phyloP scores from a whole-genome alignment of 2,329 filamentous ascomycete species.

The Xylariaceae sp. region DNA sequence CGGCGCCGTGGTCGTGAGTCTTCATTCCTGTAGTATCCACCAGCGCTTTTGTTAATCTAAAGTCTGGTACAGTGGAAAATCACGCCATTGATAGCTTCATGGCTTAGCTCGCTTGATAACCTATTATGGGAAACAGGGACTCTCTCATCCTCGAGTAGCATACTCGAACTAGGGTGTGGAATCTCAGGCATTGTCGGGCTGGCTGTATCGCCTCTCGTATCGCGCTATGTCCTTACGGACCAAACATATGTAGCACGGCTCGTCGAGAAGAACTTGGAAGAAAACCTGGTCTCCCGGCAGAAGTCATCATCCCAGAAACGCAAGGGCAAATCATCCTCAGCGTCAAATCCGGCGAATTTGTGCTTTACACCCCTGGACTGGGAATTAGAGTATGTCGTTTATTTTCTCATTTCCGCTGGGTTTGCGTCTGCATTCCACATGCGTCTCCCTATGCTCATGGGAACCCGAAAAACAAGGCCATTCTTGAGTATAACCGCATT shows the following conservation, averaged over 20 bases:
- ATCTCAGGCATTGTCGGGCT: constrained; percentile 77
- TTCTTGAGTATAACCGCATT: no score
- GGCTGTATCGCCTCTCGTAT: constrained; percentile 57
- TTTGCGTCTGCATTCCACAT: neutral
- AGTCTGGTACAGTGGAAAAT: constrained; percentile 66
- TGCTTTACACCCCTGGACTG: constrained; percentile 69
- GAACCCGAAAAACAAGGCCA: no score
- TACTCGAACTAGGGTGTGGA: constrained; percentile 85
- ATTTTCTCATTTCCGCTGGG: neutral
- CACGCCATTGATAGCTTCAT: constrained; percentile 75
- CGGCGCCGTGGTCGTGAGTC: constrained; percentile 62
- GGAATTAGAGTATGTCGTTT: constrained; percentile 54
- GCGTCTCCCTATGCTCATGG: neutral
- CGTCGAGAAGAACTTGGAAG: constrained; percentile 69
- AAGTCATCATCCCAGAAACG: constrained; percentile 20
- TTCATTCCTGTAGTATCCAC: no score
- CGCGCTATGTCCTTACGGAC: constrained; percentile 75
- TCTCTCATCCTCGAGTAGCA: constrained; percentile 51
- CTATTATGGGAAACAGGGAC: constrained; percentile 55
- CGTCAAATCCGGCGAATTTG: constrained; percentile 39
- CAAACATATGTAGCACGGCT: constrained; percentile 78
- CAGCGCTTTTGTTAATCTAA: constrained; percentile 1
- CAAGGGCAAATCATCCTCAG: constrained; percentile 18
- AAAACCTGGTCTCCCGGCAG: constrained; percentile 44
- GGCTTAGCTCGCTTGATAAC: constrained; percentile 64